phyloP scores from a whole-genome alignment of 805 yeast species.

The Kodamaea restingae region DNA sequence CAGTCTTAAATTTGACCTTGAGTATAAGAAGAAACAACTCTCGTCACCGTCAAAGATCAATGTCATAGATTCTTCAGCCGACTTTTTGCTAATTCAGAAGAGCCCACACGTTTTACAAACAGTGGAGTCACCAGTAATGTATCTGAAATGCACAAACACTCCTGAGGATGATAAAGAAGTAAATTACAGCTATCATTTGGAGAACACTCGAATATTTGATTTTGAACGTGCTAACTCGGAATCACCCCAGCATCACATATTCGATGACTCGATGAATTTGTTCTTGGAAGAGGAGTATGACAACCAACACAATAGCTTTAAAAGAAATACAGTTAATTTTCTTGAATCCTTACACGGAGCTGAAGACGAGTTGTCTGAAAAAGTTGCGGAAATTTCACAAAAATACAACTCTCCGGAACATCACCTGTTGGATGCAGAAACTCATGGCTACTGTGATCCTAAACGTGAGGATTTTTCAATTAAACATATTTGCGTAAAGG shows the following conservation, averaged over 20 bases:
- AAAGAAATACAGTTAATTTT: not conserved
- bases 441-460: no score
- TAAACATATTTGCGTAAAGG: no score
- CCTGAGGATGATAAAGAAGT: no score
- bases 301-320: not conserved
- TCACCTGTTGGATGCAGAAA: no score
- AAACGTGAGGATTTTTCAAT: no score
- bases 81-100: no score
- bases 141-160: no score
- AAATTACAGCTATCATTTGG: no score
- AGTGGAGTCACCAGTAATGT: not conserved
- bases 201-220: no score
- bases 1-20: constrained; percentile 1
- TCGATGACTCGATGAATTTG: constrained; percentile 1
- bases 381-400: not conserved
- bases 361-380: not conserved
- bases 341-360: not conserved
- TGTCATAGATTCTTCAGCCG: not conserved
- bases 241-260: not conserved
- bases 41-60: not conserved
- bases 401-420: not conserved
- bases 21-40: not conserved
- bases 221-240: no score
- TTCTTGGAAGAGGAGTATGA: not conserved
- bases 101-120: no score